Base-by-base conservation (phyloP, 1,139 yeast genomes). In the Geotrichum reessii region DNA sequence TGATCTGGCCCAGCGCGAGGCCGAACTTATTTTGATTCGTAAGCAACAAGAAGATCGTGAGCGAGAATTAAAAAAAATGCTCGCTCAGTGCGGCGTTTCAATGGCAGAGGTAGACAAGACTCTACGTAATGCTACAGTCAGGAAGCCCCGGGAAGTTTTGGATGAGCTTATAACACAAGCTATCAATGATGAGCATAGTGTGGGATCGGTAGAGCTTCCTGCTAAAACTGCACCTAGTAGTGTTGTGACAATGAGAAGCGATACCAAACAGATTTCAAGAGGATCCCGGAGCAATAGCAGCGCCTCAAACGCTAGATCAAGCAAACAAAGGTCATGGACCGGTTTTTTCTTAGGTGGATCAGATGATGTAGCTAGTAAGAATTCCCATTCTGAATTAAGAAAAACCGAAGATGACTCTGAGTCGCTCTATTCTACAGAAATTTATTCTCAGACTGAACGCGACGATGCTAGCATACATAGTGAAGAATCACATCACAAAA, bases 1-100 rank as follows among this genome's bases (percentile, higher is more conserved):
- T 0, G 85, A 81, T 61, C 66, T 82, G 59, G 80, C 82, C 0
- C 72, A 74, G 47, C 74, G 81, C 50, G 84, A 81, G 61, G 73
- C 79, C 1, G 83, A 81, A 63, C 70, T 81, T 52, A 71, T 76
- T 2, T 63, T 78, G 44, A 64, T 77, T 44, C 71, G 80, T 22
- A 74, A 76, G 60, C 76, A 74, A 57, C 73, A 73, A 59, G 79
- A 79, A 58, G 71, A 71, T 37, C 68, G 81, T 8, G 84, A 81
- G 63, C 77, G 79, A 52, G 76, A 73, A 58, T 70, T 81, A 58
- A 68, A 74, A 33, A 72, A 71, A 53, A 62, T 81, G 62, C 72
- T 81, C 58, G 73, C 72, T 46, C 79, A 78, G 59, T 76, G 76
- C 59, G 83, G 83, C 27, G 70, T 80, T 31, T 71, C 81, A 1